A percentile compares a stretch with the other conserved stretches of the same genome.
phyloP scores from a whole-genome alignment of 1,139 yeast species.

The Insectozyma bohioensis region DNA sequence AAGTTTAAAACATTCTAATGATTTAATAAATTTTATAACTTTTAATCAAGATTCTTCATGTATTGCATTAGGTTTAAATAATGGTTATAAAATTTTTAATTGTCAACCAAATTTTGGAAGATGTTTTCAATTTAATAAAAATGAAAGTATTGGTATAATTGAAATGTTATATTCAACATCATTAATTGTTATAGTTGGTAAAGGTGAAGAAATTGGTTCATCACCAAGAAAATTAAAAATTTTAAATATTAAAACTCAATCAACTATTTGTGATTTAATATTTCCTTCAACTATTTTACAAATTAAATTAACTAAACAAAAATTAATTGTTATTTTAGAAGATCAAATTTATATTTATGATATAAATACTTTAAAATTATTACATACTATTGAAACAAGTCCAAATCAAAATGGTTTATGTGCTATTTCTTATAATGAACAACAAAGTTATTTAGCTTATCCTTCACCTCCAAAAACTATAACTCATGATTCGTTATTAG shows the following conservation, averaged over 20 bases:
- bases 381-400: conserved; percentile 85
- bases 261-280: conserved; percentile 80
- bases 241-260: conserved; percentile 73
- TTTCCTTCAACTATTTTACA: conserved; percentile 82
- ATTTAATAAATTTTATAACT: conserved; percentile 54
- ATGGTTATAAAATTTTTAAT: conserved; percentile 81
- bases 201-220: conserved; percentile 78
- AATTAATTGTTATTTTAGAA: conserved; percentile 75
- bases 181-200: conserved; percentile 80
- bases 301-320: conserved; percentile 71
- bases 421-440: conserved; percentile 67
- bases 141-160: conserved; percentile 67
- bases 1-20: conserved; percentile 8
- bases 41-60: conserved; percentile 93
- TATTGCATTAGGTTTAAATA: conserved; percentile 74
- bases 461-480: conserved; percentile 74
- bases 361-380: conserved; percentile 78
- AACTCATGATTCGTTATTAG: conserved; percentile 44
- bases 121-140: conserved; percentile 53
- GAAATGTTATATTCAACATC: conserved; percentile 94
- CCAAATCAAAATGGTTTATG: conserved; percentile 64
- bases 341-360: conserved; percentile 90
- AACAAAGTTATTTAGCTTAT: conserved; percentile 70
- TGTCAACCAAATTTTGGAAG: conserved; percentile 83
- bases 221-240: conserved; percentile 82